phyloP scores from a whole-genome alignment of 805 yeast genomes.

The Ogataea naganishii region DNA sequence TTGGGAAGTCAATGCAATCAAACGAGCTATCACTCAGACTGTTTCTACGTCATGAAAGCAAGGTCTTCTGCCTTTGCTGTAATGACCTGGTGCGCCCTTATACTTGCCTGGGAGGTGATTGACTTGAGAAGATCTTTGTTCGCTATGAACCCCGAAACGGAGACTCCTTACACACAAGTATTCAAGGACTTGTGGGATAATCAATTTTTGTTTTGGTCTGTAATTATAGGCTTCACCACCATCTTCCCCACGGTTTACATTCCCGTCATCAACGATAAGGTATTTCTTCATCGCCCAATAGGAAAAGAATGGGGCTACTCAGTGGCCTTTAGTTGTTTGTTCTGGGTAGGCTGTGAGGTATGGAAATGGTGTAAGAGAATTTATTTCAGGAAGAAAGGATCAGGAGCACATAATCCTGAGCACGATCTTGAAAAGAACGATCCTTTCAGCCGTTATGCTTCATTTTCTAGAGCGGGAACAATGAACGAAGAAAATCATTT shows the following conservation, averaged over 20 bases:
- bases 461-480: constrained; percentile 48
- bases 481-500: constrained; percentile 12
- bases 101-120: constrained; percentile 80
- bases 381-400: constrained; percentile 30
- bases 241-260: constrained; percentile 80
- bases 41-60: constrained; percentile 61
- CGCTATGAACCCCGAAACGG: constrained; percentile 58
- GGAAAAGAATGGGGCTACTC: constrained; percentile 79
- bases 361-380: constrained; percentile 63
- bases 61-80: constrained; percentile 72
- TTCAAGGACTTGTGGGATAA: constrained; percentile 62
- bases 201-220: constrained; percentile 76
- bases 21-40: constrained; percentile 29
- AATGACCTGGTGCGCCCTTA: constrained; percentile 80
- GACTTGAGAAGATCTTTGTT: constrained; percentile 65
- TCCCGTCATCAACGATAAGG: constrained; percentile 76
- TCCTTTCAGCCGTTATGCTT: constrained; percentile 55
- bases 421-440: constrained; percentile 52
- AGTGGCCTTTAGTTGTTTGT: constrained; percentile 47
- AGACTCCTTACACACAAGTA: constrained; percentile 50
- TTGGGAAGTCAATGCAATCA: constrained; percentile 59
- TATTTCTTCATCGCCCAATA: constrained; percentile 65
- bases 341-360: constrained; percentile 51
- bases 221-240: constrained; percentile 57
- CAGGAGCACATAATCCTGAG: constrained; percentile 46